These are phyloP conservation scores for Pichia insulana DNA, from an alignment of 805 yeast genomes.

Conservation along the genomic window DNA sequence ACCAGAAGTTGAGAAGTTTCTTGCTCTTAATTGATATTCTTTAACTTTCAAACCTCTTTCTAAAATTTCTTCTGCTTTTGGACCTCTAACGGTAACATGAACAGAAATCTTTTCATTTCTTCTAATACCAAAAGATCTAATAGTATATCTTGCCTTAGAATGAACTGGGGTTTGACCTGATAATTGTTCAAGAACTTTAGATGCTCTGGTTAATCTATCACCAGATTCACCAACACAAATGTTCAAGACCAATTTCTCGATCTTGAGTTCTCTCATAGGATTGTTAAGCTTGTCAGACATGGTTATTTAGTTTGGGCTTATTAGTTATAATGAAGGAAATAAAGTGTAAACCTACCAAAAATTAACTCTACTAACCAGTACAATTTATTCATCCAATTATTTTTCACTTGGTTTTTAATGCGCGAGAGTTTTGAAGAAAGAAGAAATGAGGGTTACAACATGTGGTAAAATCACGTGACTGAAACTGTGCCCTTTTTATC, in stretches of 20 bases:
- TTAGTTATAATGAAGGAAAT: background rate
- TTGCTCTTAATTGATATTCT: constrained; percentile 93
- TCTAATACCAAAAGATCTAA: constrained; percentile 99
- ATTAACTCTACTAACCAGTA: too few species aligned
- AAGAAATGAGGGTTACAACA: too few species aligned
- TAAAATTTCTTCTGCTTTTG: constrained; percentile 98
- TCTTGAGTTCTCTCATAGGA: constrained; percentile 97
- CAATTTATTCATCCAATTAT: too few species aligned
- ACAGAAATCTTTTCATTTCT: constrained; percentile 99
- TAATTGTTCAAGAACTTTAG: constrained; percentile 98
- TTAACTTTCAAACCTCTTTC: constrained; percentile 99
- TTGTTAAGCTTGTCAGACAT: constrained; percentile 62
- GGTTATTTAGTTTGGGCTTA: background rate
- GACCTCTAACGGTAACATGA: constrained; percentile 99
- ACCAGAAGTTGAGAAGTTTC: constrained; percentile 98
- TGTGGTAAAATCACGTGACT: too few species aligned
- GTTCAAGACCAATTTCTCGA: constrained; percentile 99
- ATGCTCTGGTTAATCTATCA: constrained; percentile 99
- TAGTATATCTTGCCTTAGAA: constrained; percentile 99
- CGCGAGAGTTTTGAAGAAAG: too few species aligned
- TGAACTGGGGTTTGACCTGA: constrained; percentile 99
- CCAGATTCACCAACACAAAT: constrained; percentile 99
- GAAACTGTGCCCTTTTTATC: too few species aligned
- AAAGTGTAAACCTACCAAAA: too few species aligned
- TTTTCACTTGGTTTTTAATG: too few species aligned